Conservation (phyloP, 257 asterid species). For the Petunia secreta region DNA sequence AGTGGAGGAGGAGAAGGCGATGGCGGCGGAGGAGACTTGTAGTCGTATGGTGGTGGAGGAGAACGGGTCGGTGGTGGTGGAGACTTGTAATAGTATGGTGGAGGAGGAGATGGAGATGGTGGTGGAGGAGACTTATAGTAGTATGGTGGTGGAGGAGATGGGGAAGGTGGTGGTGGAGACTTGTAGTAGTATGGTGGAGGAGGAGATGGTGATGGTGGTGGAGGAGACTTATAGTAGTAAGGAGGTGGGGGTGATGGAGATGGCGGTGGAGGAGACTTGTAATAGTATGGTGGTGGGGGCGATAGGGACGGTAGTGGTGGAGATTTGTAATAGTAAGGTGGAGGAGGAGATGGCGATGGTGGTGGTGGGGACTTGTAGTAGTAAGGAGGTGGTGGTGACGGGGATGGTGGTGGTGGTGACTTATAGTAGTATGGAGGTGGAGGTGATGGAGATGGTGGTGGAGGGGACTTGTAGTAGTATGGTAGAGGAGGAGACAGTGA, state of each 20-base stretch:
- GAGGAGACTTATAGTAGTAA: neutral
- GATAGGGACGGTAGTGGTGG: conserved; percentile 36
- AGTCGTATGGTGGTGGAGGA: conserved; percentile 29
- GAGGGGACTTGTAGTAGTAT: conserved; percentile 24
- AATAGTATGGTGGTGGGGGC: fast-evolving
- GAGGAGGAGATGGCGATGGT: neutral
- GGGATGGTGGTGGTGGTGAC: conserved; percentile 38
- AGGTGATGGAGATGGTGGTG: conserved; percentile 40
- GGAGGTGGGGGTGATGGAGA: fast-evolving
- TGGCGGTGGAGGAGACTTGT: neutral
- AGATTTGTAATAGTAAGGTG: conserved; percentile 7
- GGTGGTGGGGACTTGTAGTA: conserved; percentile 35
- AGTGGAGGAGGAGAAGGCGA: conserved; percentile 14
- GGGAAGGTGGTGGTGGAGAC: neutral
- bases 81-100: conserved; percentile 19
- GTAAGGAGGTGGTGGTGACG: conserved; percentile 24
- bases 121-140: conserved; percentile 40
- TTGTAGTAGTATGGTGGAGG: neutral
- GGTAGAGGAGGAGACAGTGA: neutral
- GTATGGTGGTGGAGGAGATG: conserved; percentile 32
- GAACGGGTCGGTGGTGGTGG: neutral
- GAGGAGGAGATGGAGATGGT: conserved; percentile 30
- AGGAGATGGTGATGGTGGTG: neutral
- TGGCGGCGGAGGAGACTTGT: conserved; percentile 34
- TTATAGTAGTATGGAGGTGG: conserved; percentile 42